phyloP scores from a whole-genome alignment of 108 stramenopile species.

The Pseudonitzschia delicatissima region DNA sequence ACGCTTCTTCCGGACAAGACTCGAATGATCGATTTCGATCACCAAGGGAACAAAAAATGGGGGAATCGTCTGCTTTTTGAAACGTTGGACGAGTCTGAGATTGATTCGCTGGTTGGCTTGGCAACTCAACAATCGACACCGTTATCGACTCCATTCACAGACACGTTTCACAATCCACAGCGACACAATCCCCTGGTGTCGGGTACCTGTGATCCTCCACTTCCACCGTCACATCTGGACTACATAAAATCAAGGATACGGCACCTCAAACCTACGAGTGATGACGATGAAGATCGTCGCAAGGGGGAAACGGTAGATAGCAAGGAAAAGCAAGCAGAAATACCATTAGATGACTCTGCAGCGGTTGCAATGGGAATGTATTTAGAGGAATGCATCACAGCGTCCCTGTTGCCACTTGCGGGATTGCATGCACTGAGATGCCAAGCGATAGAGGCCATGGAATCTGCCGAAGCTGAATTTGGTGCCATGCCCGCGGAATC shows the following conservation, averaged over 20 bases:
- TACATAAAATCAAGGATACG: slow-evolving; percentile 13
- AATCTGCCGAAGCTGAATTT: neutral
- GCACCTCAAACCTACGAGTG: neutral
- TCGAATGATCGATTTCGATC: slow-evolving; percentile 10
- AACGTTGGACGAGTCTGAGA: slow-evolving; percentile 4
- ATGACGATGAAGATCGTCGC: neutral
- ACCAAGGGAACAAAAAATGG: neutral
- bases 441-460: slow-evolving; percentile 32
- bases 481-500: neutral
- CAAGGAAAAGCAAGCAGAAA: neutral
- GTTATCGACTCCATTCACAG: neutral
- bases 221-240: slow-evolving; percentile 21
- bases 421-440: slow-evolving; percentile 51
- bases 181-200: slow-evolving; percentile 21
- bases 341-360: slow-evolving; percentile 47
- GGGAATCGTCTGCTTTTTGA: slow-evolving; percentile 11
- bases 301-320: neutral
- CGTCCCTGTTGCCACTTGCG: slow-evolving; percentile 54
- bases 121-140: slow-evolving; percentile 10
- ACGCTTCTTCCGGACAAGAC: neutral
- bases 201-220: slow-evolving; percentile 6
- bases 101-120: slow-evolving; percentile 26
- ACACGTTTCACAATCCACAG: neutral
- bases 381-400: slow-evolving; percentile 64
- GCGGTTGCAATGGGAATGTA: slow-evolving; percentile 54